Percentiles rank a stretch among this genome's conserved stretches.
These are phyloP conservation scores for Trichophyton schoenleinii DNA, from an alignment of 2,329 filamentous ascomycete species.

Conservation along the genomic window DNA sequence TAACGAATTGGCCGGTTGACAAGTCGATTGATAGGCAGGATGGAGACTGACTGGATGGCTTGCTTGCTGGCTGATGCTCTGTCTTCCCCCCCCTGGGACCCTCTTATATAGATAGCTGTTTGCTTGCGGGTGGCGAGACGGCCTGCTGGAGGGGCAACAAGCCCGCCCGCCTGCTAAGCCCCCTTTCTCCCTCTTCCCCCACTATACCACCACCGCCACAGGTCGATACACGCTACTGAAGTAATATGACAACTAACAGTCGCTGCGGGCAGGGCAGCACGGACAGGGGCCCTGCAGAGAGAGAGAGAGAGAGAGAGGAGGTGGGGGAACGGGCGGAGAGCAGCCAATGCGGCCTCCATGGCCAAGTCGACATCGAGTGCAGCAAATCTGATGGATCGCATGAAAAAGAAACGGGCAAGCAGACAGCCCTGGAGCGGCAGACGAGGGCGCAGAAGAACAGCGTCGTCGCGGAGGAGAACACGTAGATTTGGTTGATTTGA, in stretches of 20 bases:
- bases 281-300: not conserved
- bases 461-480: not conserved
- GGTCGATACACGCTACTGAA: no score
- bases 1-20: not conserved
- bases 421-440: no score
- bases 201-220: not conserved
- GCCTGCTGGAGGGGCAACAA: slow-evolving; percentile 1
- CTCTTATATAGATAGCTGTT: no score
- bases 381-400: not conserved
- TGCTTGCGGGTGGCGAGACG: not conserved
- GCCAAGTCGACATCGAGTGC: not conserved
- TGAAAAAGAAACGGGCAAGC: not conserved
- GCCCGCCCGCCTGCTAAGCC: not conserved
- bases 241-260: no score
- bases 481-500: not conserved
- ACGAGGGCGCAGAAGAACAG: not conserved
- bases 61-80: no score
- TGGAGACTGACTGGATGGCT: not conserved
- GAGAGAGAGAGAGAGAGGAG: no score
- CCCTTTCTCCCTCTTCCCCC: not conserved
- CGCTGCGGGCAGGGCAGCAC: not conserved
- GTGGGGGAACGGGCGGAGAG: not conserved
- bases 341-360: not conserved
- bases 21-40: not conserved
- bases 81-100: no score